Base-by-base conservation (phyloP, 805 yeast genomes). In the Candida sphagnicola region DNA sequence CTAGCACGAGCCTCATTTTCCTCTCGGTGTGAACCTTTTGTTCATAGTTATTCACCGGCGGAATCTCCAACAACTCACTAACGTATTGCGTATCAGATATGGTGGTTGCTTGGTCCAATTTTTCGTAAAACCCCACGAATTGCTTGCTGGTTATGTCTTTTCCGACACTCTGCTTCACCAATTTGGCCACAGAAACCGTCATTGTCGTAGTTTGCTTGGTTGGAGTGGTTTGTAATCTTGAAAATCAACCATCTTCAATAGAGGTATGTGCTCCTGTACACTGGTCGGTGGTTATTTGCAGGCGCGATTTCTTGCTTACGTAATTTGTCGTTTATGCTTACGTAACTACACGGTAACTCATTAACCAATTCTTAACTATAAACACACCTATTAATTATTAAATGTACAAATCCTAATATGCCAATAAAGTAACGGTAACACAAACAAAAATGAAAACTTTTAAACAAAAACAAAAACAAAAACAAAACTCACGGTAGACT, bases 71-170 rank as follows among this genome's bases (percentile, higher is more conserved):
- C 3, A 65, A 43, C 16, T 43, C 42, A n/a, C 55, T 46, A 23
- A 51, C 34, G 38, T 56, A 59, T 31, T 65, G 62, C 15, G 49
- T 43, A 13, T 56, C 54, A 4, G 47, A 29, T 5, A 62, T 45
- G 3, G 53, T 40, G 2, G 41, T 39, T 14, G 41, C 42, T 12
- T 48, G 42, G 19, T 55, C 52, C 18, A 66, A 46, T 42, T 64
- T 67, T 30, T 49, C 46, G 40, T 50, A 56, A 13, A 67, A 48
- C 3, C 51, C 42, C 4, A 50, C 42, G 41, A 67, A 66, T 12
- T 50, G 49, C 36, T 50, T 53, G 26, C 48, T 42, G 8, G 61
- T 29, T 4, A 59, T 39, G 8, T 45, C 45, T 37, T 50, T 51
- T 15, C 46, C 40, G 3, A 55, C 39, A 2, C 60, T 44, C 8